phyloP scores from a whole-genome alignment of 1,284 basidiomycete genomes.

The Cutaneotrichosporon arboriforme region DNA sequence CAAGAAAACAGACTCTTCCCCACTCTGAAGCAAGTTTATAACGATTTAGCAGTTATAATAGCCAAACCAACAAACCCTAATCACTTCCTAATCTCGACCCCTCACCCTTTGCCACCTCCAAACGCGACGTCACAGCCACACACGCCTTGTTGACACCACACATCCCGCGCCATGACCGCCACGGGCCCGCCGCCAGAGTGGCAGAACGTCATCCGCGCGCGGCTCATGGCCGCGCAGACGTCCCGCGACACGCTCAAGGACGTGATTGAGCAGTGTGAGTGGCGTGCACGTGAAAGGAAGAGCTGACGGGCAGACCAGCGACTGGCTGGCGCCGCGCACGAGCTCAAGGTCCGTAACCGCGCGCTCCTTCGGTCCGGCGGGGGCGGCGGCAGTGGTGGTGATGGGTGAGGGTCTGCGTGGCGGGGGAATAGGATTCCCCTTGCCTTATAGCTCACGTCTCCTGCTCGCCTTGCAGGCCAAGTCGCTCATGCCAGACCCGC shows the following conservation, averaged over 20 bases:
- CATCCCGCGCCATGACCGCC: background rate
- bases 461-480: too few relatives aligned
- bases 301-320: constrained; percentile 61
- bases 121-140: background rate
- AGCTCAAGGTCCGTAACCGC: constrained; percentile 81
- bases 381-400: constrained; percentile 44
- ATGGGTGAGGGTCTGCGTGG: constrained; percentile 55
- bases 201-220: constrained; percentile 53
- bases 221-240: constrained; percentile 61
- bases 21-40: too few relatives aligned
- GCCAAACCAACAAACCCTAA: too few relatives aligned
- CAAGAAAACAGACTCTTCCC: too few relatives aligned
- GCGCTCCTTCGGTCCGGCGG: constrained; percentile 57
- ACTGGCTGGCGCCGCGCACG: constrained; percentile 78
- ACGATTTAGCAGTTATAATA: too few relatives aligned
- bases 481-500: constrained; percentile 32
- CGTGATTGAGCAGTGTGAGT: constrained; percentile 78
- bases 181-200: constrained; percentile 30
- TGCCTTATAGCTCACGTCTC: background rate
- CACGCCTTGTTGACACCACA: background rate
- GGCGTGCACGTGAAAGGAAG: background rate
- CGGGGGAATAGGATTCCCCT: background rate
- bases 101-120: background rate
- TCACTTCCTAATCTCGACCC: background rate
- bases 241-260: constrained; percentile 65